Evolutionary conservation across 2,329 filamentous ascomycete species (phyloP).

Genomic region (Xylariaceae sp.): DNA sequence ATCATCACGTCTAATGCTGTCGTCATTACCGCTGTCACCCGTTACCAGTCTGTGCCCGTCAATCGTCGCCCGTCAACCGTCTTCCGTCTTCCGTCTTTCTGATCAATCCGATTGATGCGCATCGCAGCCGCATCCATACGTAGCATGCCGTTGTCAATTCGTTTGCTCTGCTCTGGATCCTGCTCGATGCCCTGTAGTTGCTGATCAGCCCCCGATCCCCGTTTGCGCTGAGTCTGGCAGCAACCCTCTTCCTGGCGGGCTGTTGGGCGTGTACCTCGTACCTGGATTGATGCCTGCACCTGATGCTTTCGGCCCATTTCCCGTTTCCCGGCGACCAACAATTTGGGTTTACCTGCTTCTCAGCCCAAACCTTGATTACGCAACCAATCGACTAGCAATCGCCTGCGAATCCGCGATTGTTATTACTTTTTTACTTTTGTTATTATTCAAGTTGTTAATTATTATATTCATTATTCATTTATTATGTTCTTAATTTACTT

Average conservation of each 20-base stretch:
- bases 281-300: neutral
- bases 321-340: neutral
- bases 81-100: neutral
- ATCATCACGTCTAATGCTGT: neutral
- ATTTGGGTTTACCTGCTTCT: neutral
- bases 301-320: neutral
- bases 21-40: neutral
- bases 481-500: neutral
- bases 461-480: neutral
- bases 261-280: neutral
- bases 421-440: too few relatives aligned
- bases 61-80: too few relatives aligned
- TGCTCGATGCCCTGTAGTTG: slow-evolving; percentile 2
- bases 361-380: neutral
- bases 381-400: neutral
- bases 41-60: neutral
- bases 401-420: too few relatives aligned
- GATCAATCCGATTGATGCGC: slow-evolving; percentile 12
- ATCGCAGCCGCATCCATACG: slow-evolving; percentile 13
- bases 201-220: slow-evolving; percentile 18
- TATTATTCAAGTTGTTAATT: too few relatives aligned
- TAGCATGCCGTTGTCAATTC: slow-evolving; percentile 5
- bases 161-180: slow-evolving; percentile 14
- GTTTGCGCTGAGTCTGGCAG: slow-evolving; percentile 19
- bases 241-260: neutral